A percentile compares a stretch with the other conserved stretches of the same genome.
Conservation (phyloP, 257 asterid genomes). For the Nicotiana undulata region DNA sequence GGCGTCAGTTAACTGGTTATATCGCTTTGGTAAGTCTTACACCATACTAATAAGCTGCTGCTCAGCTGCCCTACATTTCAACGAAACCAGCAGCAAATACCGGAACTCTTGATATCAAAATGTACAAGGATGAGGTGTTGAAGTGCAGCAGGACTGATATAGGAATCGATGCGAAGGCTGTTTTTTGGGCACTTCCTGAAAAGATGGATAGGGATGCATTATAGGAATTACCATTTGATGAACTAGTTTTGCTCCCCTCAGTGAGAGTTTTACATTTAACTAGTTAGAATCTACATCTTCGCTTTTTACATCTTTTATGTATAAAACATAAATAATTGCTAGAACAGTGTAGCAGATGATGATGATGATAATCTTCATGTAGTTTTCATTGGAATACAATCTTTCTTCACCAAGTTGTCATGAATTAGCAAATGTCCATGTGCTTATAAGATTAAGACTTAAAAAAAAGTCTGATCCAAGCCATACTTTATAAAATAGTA, state of each 20-base stretch:
- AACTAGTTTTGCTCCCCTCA: conserved; percentile 5
- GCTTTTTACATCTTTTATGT: background rate
- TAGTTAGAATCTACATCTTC: background rate
- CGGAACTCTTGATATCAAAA: background rate
- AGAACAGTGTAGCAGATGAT: conserved; percentile 1
- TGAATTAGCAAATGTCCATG: no score
- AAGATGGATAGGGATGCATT: background rate
- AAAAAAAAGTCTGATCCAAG: no score
- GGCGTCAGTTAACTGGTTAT: conserved; percentile 25
- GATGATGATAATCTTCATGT: background rate
- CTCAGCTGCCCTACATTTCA: background rate
- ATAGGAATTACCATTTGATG: conserved; percentile 11
- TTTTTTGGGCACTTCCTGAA: conserved; percentile 12
- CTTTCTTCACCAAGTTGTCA: no score
- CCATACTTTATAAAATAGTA: no score
- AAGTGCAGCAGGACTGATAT: conserved; percentile 14
- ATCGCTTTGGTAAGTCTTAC: background rate
- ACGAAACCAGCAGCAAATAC: conserved; percentile 6
- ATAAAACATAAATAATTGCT: conserved; percentile 13
- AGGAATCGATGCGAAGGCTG: background rate
- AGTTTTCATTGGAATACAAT: no score
- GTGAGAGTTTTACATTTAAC: conserved; percentile 1
- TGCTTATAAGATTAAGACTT: no score
- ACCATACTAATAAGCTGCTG: conserved; percentile 7
- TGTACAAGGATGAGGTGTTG: background rate